phyloP scores from a whole-genome alignment of 1,284 basidiomycete species.

The Cronartium quercuum region DNA sequence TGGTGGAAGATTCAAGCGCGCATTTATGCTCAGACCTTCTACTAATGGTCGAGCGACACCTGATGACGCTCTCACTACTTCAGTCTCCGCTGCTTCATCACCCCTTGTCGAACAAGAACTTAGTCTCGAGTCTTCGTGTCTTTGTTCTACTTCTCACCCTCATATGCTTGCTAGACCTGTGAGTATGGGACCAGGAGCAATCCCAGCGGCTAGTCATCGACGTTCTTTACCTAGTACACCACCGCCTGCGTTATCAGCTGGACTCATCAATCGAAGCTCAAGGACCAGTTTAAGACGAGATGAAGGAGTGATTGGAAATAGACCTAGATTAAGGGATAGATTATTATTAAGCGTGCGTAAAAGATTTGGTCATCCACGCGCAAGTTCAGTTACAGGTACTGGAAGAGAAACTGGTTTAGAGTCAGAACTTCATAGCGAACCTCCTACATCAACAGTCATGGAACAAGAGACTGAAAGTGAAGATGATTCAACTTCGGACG shows the following conservation, averaged over 20 bases:
- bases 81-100: background rate
- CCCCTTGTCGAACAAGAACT: background rate
- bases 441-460: background rate
- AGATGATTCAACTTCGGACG: background rate
- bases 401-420: background rate
- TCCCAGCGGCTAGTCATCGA: constrained; percentile 7
- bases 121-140: background rate
- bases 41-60: background rate
- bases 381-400: constrained; percentile 1
- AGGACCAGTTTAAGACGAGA: background rate
- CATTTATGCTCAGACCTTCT: background rate
- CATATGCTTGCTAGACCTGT: constrained; percentile 24
- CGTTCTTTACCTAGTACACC: constrained; percentile 34
- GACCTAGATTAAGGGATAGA: too few relatives aligned
- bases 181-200: background rate
- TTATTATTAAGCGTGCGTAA: background rate
- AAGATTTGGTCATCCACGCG: constrained; percentile 11
- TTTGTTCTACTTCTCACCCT: background rate
- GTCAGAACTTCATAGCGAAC: background rate
- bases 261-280: constrained; percentile 5
- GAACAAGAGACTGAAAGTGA: constrained; percentile 13
- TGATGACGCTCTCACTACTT: background rate
- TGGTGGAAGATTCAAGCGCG: constrained; percentile 1
- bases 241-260: background rate
- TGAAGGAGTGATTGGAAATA: too few relatives aligned